Base-by-base conservation (phyloP, 2,329 filamentous ascomycete species). In the Drechslerella stenobrocha region DNA sequence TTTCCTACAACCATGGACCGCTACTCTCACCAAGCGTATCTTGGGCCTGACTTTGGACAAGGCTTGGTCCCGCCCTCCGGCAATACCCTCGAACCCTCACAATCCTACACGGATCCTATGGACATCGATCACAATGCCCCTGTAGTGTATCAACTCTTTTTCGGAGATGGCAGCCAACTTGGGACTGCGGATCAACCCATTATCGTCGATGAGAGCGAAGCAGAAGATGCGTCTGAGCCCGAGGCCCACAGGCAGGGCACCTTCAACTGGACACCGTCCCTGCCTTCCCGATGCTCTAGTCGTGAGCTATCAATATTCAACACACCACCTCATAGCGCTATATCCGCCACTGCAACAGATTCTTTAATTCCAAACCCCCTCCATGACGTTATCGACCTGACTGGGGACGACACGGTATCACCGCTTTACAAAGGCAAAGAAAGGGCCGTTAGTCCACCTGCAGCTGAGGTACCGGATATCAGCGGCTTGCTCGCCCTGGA, bases 131-230 rank as follows among this genome's bases (percentile, higher is more conserved):
- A 37, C 34, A 37, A 13, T 15, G 15, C 3, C 34, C n/a, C n/a
- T n/a, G n/a, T n/a, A n/a, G 11, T 4, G 11, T 37, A 37, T 37
- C 11, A 9, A n/a, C n/a, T n/a, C 6, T 20, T 2, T 11, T 26
- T 18, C 22, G 24, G 18, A 22, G 22, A 7, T 15, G 34, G 6
- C 13, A 9, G n/a, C n/a, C n/a, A 13, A 15, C 22, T n/a, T 24
- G 42, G 53, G 9, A 37, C 44, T 3, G 34, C 7, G n/a, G 56
- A 52, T 4, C 23, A 11, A 6, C 56, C 46, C 2, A 52, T 60
- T 26, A n/a, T 60, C 18, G 6, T 60, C 2, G 56, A 60, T 40
- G 56, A 60, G 15, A 46, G 35, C 37, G 56, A 60, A 28, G 37
- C 11, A 15, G 55, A 59, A 15, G 47, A 46, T 4, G 15, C 26